Percentiles rank a stretch among this genome's conserved stretches.
Conservation (phyloP, 139 green algal species). For the Nannochloris sp. region DNA sequence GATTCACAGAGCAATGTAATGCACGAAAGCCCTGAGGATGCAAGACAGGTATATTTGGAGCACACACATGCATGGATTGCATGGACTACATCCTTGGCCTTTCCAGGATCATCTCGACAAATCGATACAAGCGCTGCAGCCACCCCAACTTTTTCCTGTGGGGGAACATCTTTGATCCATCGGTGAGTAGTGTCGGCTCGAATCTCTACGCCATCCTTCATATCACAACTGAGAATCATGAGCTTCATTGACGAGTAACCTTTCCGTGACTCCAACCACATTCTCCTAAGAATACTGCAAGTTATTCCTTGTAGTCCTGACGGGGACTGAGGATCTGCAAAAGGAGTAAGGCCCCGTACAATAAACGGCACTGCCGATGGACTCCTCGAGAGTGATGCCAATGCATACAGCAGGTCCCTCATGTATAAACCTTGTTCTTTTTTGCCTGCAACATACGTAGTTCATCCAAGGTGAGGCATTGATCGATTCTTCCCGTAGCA, state of each 20-base stretch:
- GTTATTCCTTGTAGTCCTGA: constrained; percentile 32
- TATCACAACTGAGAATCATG: no score
- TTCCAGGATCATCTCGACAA: constrained; percentile 15
- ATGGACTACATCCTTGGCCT: constrained; percentile 33
- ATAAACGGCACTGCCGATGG: constrained; percentile 29
- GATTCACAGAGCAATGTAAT: constrained; percentile 30
- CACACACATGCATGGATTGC: constrained; percentile 12
- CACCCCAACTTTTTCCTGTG: constrained; percentile 6
- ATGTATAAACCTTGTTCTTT: no score
- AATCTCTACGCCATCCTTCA: no score
- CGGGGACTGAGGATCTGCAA: constrained; percentile 13
- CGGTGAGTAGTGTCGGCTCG: no score
- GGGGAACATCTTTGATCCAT: background rate
- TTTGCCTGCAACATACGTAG: no score
- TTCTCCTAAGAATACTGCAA: constrained; percentile 30
- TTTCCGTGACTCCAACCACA: constrained; percentile 30
- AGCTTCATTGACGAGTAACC: constrained; percentile 16
- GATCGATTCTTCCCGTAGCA: no score
- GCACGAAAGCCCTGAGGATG: constrained; percentile 28
- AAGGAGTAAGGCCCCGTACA: constrained; percentile 29
- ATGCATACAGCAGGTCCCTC: no score
- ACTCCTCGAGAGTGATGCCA: constrained; percentile 8
- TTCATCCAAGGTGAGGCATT: no score
- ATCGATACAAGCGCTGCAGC: constrained; percentile 27
- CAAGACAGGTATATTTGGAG: constrained; percentile 11